phyloP scores from a whole-genome alignment of 1,284 basidiomycete genomes.

The Tylopilus sp. region DNA sequence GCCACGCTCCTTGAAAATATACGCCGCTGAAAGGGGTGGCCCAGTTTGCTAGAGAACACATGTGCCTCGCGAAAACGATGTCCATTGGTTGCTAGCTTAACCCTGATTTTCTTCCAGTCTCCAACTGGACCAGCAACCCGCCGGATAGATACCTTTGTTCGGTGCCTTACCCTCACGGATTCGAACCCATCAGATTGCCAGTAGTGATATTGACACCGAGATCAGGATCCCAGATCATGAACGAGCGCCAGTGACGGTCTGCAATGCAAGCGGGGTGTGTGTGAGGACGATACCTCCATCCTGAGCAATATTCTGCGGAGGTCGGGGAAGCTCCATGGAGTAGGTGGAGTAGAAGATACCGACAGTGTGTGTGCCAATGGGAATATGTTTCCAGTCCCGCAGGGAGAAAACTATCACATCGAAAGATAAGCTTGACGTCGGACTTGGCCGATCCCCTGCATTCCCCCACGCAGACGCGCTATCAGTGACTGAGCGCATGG shows the following conservation, averaged over 20 bases:
- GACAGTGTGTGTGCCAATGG: background rate
- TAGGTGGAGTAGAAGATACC: background rate
- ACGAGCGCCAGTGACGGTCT: background rate
- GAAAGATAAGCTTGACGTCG: constrained; percentile 5
- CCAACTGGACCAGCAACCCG: background rate
- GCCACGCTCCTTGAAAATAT: background rate
- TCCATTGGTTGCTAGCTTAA: background rate
- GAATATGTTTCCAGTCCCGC: too few species aligned
- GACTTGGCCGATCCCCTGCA: constrained; percentile 7
- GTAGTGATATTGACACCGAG: background rate
- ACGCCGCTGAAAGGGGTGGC: background rate
- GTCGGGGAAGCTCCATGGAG: too few species aligned
- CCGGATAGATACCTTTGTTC: background rate
- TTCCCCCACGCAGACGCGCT: background rate
- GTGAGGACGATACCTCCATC: background rate
- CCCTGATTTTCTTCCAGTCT: too few species aligned
- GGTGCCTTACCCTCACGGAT: background rate
- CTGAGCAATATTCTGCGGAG: too few species aligned
- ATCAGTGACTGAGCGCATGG: background rate
- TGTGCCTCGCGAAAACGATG: too few species aligned
- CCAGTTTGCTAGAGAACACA: background rate
- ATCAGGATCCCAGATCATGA: background rate
- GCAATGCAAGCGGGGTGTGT: background rate
- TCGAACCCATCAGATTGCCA: background rate
- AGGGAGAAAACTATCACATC: background rate